Evolutionary conservation across 2,329 filamentous ascomycete species (phyloP).

Genomic region (Zymoseptoria brevis): DNA sequence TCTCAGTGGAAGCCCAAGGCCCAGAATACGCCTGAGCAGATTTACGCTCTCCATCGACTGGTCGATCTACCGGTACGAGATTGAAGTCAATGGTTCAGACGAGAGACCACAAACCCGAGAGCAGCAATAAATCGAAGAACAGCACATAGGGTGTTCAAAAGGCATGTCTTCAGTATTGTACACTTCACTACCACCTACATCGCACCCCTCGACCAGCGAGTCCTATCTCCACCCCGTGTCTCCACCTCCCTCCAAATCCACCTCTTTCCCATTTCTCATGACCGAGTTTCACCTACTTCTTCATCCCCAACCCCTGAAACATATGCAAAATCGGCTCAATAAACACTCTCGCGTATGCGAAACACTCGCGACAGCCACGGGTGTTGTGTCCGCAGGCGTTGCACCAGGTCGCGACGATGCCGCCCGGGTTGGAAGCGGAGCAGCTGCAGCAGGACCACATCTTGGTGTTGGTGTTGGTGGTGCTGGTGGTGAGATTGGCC

Average conservation of each 20-base stretch:
- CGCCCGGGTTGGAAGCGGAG: not conserved
- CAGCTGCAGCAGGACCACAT: constrained; percentile 1
- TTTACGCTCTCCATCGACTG: no score
- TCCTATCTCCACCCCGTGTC: not conserved
- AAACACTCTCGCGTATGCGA: not conserved
- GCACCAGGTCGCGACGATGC: not conserved
- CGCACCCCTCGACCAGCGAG: not conserved
- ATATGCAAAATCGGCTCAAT: not conserved
- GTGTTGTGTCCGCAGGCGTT: not conserved
- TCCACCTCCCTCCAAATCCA: no score
- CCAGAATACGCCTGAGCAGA: no score
- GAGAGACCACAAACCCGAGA: no score
- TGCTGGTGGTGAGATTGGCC: not conserved
- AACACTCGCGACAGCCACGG: not conserved
- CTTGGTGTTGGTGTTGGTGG: not conserved
- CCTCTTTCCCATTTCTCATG: not conserved
- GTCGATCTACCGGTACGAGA: no score
- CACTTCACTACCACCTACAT: no score
- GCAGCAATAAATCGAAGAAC: no score
- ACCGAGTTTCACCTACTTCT: not conserved
- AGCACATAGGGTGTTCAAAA: no score
- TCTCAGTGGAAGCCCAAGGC: no score
- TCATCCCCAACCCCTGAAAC: not conserved
- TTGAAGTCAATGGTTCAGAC: no score
- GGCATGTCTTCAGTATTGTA: no score